Evolutionary conservation across 805 yeast species (phyloP).

Genomic region (Kodamaea hsintzibuensis): DNA sequence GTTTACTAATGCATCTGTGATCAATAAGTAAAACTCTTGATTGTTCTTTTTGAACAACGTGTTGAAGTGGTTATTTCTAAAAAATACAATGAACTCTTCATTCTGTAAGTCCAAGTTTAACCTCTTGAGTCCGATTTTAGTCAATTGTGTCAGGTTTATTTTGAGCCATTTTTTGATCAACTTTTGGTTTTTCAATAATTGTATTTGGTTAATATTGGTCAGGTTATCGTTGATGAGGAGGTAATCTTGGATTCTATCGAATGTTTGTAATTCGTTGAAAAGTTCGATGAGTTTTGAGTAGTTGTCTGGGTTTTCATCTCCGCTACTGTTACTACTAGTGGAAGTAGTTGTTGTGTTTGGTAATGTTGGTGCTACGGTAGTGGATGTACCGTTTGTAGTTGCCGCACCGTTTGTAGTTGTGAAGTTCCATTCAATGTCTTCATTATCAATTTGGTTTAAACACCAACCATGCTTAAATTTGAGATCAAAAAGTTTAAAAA

Average conservation of each 20-base stretch:
- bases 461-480: constrained; percentile 85
- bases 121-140: constrained; percentile 59
- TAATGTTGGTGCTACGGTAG: background rate
- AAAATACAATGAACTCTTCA: constrained; percentile 67
- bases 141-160: constrained; percentile 72
- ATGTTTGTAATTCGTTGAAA: constrained; percentile 28
- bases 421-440: constrained; percentile 13
- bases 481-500: constrained; percentile 61
- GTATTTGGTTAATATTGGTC: constrained; percentile 12
- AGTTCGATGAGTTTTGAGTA: constrained; percentile 19
- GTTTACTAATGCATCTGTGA: constrained; percentile 73
- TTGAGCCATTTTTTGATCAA: constrained; percentile 45
- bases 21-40: constrained; percentile 56
- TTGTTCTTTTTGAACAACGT: constrained; percentile 60
- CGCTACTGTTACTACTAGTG: constrained; percentile 4
- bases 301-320: constrained; percentile 12
- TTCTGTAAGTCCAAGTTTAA: constrained; percentile 46
- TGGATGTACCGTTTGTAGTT: background rate
- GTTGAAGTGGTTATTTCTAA: constrained; percentile 87
- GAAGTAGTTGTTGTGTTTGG: constrained; percentile 3
- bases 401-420: constrained; percentile 6
- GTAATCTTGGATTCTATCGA: constrained; percentile 60
- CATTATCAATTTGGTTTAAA: constrained; percentile 39
- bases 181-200: constrained; percentile 14
- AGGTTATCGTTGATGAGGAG: constrained; percentile 32